Evolutionary conservation across 495 filamentous ascomycete species (phyloP), one percentile per base, ranked within the genome.

Genomic region (Astrothelium macrocarpum): DNA sequence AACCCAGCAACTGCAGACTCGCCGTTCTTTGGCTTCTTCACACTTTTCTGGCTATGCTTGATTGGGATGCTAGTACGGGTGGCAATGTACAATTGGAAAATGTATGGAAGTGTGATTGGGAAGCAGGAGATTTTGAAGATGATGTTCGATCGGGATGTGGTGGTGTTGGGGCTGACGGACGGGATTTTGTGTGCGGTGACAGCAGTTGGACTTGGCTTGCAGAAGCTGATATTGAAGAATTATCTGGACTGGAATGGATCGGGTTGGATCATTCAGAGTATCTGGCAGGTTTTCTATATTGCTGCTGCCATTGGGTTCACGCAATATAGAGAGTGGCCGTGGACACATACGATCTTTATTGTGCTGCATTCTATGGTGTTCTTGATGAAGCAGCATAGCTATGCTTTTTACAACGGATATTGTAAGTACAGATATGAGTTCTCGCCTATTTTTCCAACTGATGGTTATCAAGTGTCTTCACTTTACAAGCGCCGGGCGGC

Each of bases 321-420:
- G 0, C 77, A 84, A 60, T 78, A 83, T 68, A 77, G 85, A 2
- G 83, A 88, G 53, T 91, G 88, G 88, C 84, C 86, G 23, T 91
- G 88, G 88, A 87, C 89, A 32, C 87, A 82, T 69, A 81, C 80
- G 26, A 80, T 90, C 29, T 90, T 87, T 72, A 86, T 88, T 32
- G 84, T 89, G 2, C 75, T 91, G 53, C 88, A 91, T 68, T 82
- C 80, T 18, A 67, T 89, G 63, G 82, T 85, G 0, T 85, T 90
- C 80, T 65, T 90, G 56, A 90, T 91, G 88, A 91, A 91, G 73
- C 85, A 87, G 70, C 88, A 90, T 69, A 87, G 83, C 59, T 90
- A 88, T 70, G 81, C 84, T 1, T 87, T 87, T 64, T 90, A 89
- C 71, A 91, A 90, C 68, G 88, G 88, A 4, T 80, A 90, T 66